Base-by-base conservation (phyloP, 192 early-diverging fungal species). In the Phlyctochytrium planicorne region DNA sequence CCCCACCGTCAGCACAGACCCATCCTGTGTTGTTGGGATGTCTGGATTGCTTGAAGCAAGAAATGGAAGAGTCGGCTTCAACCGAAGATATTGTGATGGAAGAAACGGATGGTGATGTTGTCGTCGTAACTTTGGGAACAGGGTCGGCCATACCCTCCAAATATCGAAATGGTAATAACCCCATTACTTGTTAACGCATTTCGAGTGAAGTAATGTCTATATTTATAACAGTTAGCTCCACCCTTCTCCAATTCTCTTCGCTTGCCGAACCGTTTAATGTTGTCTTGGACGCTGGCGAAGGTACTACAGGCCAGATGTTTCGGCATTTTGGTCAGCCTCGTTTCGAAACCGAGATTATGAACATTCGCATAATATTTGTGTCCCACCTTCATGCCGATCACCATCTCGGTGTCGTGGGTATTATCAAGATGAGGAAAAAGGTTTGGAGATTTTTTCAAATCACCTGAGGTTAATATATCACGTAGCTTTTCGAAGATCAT, bases 301-400 rank as follows among this genome's bases (percentile, higher is more conserved):
- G 91, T 0, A 95, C 94, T 1, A 86, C 86, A 32, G 90, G 92
- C 1, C 90, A 93, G 74, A 82, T 98, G 68, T 80, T 87, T 56
- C 84, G 93, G 33, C 84, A 82, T 33, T 89, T 91, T 67, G 91
- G 89, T 25, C 73, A 73, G 30, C 69, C 71, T 3, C 16, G 33
- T 40, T 16, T 61, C 2, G 37, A 63, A 16, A 60, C 62, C 3
- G 63, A 67, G 33, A 67, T 97, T 12, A 60, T 62, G 10, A 70
- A 71, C 10, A 59, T 99, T 30, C 79, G 82, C 60, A 75, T 90
- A 6, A 67, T 99, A 59, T 97, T 94, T 76, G 81, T 99, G 6
- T 96, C 94, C 35, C 97, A 99, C 73, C 76, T 99, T 79, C 97
- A 99, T 74, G 97, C 95, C 30, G 97, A 99, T 76, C 97, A 99